These are phyloP conservation scores for Tetrahymena elliotti DNA, from an alignment of 73 alveolate species.

Conservation along the genomic window DNA sequence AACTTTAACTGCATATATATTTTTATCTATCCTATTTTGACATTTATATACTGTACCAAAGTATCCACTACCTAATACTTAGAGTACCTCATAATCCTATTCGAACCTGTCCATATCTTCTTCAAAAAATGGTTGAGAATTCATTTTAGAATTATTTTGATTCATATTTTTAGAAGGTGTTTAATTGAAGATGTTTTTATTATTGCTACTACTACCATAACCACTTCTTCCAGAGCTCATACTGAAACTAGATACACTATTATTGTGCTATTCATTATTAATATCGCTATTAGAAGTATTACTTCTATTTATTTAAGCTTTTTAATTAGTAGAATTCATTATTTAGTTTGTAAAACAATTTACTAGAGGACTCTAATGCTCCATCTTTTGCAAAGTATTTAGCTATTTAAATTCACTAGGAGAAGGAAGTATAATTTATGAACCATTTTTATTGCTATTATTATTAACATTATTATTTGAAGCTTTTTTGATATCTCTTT, in stretches of 20 bases:
- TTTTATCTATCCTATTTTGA: slow-evolving; percentile 59
- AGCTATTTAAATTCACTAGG: not conserved
- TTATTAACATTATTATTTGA: not conserved
- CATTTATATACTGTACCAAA: slow-evolving; percentile 68
- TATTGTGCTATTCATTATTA: not conserved
- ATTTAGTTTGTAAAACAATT: not conserved
- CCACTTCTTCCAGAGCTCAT: not conserved
- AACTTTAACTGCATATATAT: slow-evolving; percentile 67
- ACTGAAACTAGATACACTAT: not conserved
- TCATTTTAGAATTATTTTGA: not conserved
- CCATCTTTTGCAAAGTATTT: not conserved
- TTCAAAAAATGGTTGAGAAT: not conserved
- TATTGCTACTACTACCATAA: not conserved
- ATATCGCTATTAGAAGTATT: not conserved
- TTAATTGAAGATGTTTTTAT: not conserved
- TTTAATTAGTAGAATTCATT: not conserved
- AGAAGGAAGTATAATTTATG: not conserved
- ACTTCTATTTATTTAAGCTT: not conserved
- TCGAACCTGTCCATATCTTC: slow-evolving; percentile 10
- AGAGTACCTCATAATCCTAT: slow-evolving; percentile 11
- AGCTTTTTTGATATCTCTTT: not conserved
- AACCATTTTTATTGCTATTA: not conserved
- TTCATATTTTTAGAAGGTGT: not conserved
- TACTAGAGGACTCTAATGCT: not conserved
- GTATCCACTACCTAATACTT: slow-evolving; percentile 65